Percentiles rank a stretch among this genome's conserved stretches.
Evolutionary conservation across 176 grass and related monocot species (phyloP).

Genomic region (Thinopyrum elongatum): DNA sequence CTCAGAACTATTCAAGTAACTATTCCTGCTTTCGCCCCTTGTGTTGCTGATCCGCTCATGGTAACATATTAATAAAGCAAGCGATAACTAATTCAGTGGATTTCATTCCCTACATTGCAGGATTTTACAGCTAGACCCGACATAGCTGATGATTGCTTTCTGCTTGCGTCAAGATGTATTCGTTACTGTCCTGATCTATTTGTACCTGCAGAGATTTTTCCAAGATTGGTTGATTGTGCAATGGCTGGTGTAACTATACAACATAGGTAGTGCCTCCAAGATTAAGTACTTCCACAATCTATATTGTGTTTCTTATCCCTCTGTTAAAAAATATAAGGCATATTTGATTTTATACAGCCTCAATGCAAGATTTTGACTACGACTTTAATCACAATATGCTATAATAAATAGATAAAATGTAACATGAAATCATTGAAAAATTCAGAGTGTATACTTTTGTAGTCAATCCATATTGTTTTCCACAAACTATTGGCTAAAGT

Average conservation of each 20-base stretch:
- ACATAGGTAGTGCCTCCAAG: slow-evolving; percentile 60
- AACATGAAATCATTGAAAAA: background rate
- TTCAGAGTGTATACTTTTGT: background rate
- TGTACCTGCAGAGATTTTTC: slow-evolving; percentile 75
- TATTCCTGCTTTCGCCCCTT: slow-evolving; percentile 22
- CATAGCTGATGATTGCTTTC: slow-evolving; percentile 97
- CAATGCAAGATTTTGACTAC: background rate
- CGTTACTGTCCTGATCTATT: slow-evolving; percentile 92
- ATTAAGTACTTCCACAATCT: background rate
- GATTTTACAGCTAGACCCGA: slow-evolving; percentile 99
- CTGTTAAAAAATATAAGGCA: background rate
- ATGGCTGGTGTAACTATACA: slow-evolving; percentile 98
- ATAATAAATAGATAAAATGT: background rate
- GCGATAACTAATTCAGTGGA: slow-evolving; percentile 9
- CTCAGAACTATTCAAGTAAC: slow-evolving; percentile 83
- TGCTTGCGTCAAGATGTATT: slow-evolving; percentile 95
- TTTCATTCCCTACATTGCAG: slow-evolving; percentile 39
- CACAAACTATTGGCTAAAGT: background rate
- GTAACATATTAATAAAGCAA: slow-evolving; percentile 8
- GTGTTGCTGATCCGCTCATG: background rate
- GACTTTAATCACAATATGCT: background rate
- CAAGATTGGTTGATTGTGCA: slow-evolving; percentile 76
- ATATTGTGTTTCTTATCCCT: background rate
- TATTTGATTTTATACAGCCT: background rate
- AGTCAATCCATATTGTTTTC: background rate